Evolutionary conservation across 2,329 filamentous ascomycete genomes (phyloP), one percentile per base, ranked within the genome.

Genomic region (Triangularia verruculosa): DNA sequence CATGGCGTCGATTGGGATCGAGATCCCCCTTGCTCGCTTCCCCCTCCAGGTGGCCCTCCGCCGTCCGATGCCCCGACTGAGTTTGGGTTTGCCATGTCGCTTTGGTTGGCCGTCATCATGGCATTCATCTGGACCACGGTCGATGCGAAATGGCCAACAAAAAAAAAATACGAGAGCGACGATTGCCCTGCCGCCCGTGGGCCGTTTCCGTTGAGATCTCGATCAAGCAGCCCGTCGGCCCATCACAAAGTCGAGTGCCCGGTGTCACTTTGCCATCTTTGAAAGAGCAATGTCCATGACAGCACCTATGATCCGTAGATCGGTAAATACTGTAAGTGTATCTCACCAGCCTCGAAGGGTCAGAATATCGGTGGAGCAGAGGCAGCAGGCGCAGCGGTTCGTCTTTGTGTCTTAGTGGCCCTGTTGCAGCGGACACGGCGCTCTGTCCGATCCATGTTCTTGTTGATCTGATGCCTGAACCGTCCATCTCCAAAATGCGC

Each of bases 1-100:
- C 67, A 58, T 68, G 62, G 67, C 59, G 69, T 67, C 71, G 67
- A 70, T 68, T 64, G 66, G 60, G 68, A 73, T 72, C 71, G 70
- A 71, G 72, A 73, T 72, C 68, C 63, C 57, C 39, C 39, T 57
- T 56, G 51, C 58, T 54, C 53, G 52, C 61, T 59, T 27, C 56
- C 59, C 61, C 57, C 62, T 61, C 63, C 57, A 30, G 8, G n/a
- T 47, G 39, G n/a, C 39, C 53, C 22, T 59, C 54, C 59, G 58
- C 57, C 30, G 56, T 25, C 56, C 56, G 22, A 47, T 13, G 17
- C 24, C 52, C 32, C 28, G 53, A 25, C 43, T 39, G 22, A 24
- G 27, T 52, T 28, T 61, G 58, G 57, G 39, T 47, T 58, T 54
- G 20, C 62, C 56, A 57, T 60, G 15, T 20, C 30, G 47, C 24